Conservation (phyloP, 2,329 filamentous ascomycete species). For the Beauveria sp. region DNA sequence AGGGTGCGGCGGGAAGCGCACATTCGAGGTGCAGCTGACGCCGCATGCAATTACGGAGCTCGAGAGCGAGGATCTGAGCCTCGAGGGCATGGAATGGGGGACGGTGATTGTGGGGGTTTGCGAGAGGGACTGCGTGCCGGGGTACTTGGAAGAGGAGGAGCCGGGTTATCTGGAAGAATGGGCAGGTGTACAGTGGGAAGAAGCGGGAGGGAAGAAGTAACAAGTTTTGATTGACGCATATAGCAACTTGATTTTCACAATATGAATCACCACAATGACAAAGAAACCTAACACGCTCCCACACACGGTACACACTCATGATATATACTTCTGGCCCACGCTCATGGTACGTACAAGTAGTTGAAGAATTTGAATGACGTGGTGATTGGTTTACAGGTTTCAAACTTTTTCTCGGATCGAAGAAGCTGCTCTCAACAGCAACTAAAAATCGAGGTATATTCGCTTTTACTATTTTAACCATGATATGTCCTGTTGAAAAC, state of each 20-base stretch:
- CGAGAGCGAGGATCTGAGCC: constrained; percentile 64
- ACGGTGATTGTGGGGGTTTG: constrained; percentile 86
- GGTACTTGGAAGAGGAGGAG: constrained; percentile 49
- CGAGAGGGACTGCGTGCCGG: constrained; percentile 64
- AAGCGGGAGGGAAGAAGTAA: constrained; percentile 41
- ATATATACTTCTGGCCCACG: neutral
- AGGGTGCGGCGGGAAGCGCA: constrained; percentile 65
- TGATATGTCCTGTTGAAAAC: constrained; percentile 13
- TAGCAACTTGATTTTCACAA: constrained; percentile 16
- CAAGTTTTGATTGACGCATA: neutral
- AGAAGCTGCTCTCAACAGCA: neutral
- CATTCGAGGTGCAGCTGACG: constrained; percentile 88
- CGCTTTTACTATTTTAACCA: constrained; percentile 9
- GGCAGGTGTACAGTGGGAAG: constrained; percentile 98
- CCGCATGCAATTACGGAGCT: constrained; percentile 86
- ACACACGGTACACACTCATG: neutral
- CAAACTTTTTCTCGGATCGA: constrained; percentile 7
- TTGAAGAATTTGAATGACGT: neutral
- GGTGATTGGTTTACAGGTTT: neutral
- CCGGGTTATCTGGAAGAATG: constrained; percentile 87
- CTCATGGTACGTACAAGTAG: neutral
- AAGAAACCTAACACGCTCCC: neutral
- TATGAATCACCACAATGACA: constrained; percentile 16
- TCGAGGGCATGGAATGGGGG: constrained; percentile 97
- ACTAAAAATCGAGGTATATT: constrained; percentile 5